phyloP scores from a whole-genome alignment of 306 rosid species.

The Sophora flavescens region DNA sequence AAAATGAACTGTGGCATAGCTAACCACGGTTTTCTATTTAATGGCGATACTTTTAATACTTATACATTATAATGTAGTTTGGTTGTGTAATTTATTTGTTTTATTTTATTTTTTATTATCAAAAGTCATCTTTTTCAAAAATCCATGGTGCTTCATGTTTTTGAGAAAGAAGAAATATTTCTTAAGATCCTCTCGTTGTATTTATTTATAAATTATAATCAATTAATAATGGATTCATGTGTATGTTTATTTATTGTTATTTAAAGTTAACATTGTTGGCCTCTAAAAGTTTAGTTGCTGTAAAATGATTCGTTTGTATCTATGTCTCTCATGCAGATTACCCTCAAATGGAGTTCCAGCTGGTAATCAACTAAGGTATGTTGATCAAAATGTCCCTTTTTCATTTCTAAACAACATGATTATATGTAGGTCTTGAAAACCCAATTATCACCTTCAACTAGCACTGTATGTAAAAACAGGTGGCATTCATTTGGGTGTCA shows the following conservation, averaged over 20 bases:
- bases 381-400: slow-evolving; percentile 31
- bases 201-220: not conserved
- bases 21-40: slow-evolving; percentile 16
- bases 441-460: slow-evolving; percentile 17
- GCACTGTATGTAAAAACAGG: slow-evolving; percentile 23
- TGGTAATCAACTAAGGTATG: slow-evolving; percentile 87
- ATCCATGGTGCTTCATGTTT: not conserved
- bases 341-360: slow-evolving; percentile 73
- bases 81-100: not conserved
- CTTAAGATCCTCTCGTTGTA: not conserved
- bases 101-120: not conserved
- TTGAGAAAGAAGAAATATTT: not conserved
- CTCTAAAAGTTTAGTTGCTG: slow-evolving; percentile 36
- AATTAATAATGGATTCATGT: slow-evolving; percentile 11
- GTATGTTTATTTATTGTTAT: not conserved
- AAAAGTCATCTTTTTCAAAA: not conserved
- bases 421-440: not conserved
- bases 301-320: slow-evolving; percentile 23
- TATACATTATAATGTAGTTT: slow-evolving; percentile 10
- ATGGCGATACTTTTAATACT: slow-evolving; percentile 2
- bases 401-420: slow-evolving; percentile 15
- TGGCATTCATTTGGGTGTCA: slow-evolving; percentile 28
- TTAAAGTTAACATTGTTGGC: slow-evolving; percentile 34
- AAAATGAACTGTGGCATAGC: slow-evolving; percentile 32
- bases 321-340: slow-evolving; percentile 58